A percentile compares a stretch with the other conserved stretches of the same genome.
Conservation (phyloP, 2,329 filamentous ascomycete species). For the Didymella sp. region DNA sequence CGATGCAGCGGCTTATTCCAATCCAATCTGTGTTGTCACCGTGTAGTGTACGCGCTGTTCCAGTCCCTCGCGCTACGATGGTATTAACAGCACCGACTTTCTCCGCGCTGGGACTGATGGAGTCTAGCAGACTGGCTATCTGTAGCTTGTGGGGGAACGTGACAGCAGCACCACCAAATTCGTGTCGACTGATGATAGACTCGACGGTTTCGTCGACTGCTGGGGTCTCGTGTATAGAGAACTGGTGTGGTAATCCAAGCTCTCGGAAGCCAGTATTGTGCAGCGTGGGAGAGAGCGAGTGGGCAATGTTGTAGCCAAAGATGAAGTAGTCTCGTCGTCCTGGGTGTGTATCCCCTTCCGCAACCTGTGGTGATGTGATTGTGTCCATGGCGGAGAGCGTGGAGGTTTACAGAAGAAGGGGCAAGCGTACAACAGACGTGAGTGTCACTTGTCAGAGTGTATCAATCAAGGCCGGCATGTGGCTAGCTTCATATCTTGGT, state of each 20-base stretch:
- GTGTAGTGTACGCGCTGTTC: background rate
- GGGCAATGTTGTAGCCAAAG: conserved; percentile 10
- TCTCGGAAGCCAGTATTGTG: conserved; percentile 9
- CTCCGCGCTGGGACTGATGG: background rate
- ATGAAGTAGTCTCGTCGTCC: conserved; percentile 4
- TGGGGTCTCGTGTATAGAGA: conserved; percentile 3
- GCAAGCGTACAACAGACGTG: background rate
- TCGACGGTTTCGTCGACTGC: conserved; percentile 5
- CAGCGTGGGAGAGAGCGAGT: conserved; percentile 3
- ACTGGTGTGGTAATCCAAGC: background rate
- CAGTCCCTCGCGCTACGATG: background rate
- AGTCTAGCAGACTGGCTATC: conserved; percentile 4
- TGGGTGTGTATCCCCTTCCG: background rate
- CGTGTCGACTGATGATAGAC: background rate
- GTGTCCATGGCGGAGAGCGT: background rate
- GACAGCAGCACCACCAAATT: conserved; percentile 7
- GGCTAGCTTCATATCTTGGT: background rate
- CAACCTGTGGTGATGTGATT: background rate
- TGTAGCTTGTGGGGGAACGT: conserved; percentile 12
- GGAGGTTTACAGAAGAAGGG: background rate
- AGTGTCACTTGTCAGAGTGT: background rate
- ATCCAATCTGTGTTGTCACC: conserved; percentile 14
- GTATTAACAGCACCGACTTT: conserved; percentile 12
- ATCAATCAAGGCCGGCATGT: background rate
- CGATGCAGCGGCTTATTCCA: conserved; percentile 5